Evolutionary conservation across 2,329 filamentous ascomycete genomes (phyloP).

Genomic region (Claviceps purpurea): DNA sequence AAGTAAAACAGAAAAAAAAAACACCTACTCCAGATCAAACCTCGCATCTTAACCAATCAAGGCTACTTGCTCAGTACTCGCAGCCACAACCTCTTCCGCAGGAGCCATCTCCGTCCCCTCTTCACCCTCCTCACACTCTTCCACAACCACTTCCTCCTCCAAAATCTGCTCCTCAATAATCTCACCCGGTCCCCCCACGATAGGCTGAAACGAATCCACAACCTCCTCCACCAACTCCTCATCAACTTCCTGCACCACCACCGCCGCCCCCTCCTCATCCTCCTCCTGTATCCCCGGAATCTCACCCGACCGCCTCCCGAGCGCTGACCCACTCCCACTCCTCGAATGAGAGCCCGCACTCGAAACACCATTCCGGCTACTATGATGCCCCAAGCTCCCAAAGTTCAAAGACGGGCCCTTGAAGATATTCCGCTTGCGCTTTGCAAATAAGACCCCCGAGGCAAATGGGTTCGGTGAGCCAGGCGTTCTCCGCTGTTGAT

Average conservation of each 20-base stretch:
- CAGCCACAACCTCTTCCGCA: no score
- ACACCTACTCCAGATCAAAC: no score
- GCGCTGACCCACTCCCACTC: slow-evolving; percentile 47
- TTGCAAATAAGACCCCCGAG: slow-evolving; percentile 61
- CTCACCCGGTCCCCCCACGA: slow-evolving; percentile 30
- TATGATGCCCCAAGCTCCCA: slow-evolving; percentile 22
- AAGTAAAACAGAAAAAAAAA: no score
- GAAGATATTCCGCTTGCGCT: slow-evolving; percentile 68
- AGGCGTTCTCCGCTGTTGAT: slow-evolving; percentile 17
- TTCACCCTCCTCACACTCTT: background rate
- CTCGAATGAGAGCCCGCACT: slow-evolving; percentile 32
- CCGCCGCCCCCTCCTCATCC: slow-evolving; percentile 32
- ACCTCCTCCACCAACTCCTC: slow-evolving; percentile 32
- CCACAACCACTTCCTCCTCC: slow-evolving; percentile 14
- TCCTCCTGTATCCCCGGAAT: slow-evolving; percentile 54
- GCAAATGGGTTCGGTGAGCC: slow-evolving; percentile 46
- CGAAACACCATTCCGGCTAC: slow-evolving; percentile 24
- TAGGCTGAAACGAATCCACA: slow-evolving; percentile 44
- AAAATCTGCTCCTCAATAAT: slow-evolving; percentile 33
- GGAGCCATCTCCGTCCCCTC: no score
- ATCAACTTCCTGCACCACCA: slow-evolving; percentile 23
- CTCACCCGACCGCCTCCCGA: slow-evolving; percentile 58
- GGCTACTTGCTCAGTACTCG: no score
- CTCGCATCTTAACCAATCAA: no score
- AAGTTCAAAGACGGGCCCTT: slow-evolving; percentile 62